Base-by-base conservation (phyloP, 768 basidiomycete species). In the Phylloporus rhodoxanthus region DNA sequence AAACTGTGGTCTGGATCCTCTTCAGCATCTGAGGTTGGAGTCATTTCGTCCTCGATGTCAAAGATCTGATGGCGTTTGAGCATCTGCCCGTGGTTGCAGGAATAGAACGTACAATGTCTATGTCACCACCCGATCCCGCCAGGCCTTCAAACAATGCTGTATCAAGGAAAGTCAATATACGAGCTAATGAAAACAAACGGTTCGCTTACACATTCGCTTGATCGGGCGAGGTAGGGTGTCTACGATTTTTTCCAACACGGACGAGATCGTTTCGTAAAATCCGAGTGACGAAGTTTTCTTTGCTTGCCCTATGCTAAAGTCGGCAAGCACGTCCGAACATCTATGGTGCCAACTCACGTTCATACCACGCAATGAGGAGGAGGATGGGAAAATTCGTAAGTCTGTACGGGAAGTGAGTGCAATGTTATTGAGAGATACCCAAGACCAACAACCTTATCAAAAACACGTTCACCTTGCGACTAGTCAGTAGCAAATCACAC, bases 311-410 rank as follows among this genome's bases (percentile, higher is more conserved):
- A 37, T 17, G 21, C 5, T 14, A 17, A n/a, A 2, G 38, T 64
- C 21, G 55, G 42, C 14, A 21, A 32, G 30, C 4, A 11, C 17
- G 19, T 29, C 21, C 13, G 13, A 21, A 19, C 26, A 11, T 43
- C 6, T 7, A 10, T 9, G 9, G 28, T 26, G 8, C 37, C 23
- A 4, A 54, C 66, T 54, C 41, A 67, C 93, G 79, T 68, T 95
- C 93, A 61, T 94, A 95, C 46, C 85, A 70, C 2, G 91, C 85
- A 45, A 96, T 91, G 15, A 73, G 53, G 33, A 96, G 67, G 32
- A 97, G 71, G 14, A 93, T 78, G 0, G 93, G 93, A 58, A 95
- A 87, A 57, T 85, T 91, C 5, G 91, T 91, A 20, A 80, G 55
- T 63, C 89, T 88, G 57, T 25, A 47, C 2, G 14, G 4, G 13